These are phyloP conservation scores for Aspergillus sclerotiicarbonarius DNA, from an alignment of 495 filamentous ascomycete species.

Conservation along the genomic window DNA sequence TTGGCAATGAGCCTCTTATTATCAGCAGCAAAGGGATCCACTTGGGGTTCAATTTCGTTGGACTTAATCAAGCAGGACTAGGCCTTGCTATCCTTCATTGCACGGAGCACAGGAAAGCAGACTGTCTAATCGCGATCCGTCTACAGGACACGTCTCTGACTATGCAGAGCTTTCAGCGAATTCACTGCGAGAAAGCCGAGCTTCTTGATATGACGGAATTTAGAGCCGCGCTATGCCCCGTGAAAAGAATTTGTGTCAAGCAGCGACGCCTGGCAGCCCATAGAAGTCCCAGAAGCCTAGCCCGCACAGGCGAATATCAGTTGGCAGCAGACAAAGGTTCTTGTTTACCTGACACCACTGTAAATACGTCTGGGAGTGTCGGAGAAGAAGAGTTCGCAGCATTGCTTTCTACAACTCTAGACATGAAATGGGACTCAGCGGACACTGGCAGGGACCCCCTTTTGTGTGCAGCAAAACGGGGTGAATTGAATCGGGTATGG, in stretches of 20 bases:
- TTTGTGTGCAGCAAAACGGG: not conserved
- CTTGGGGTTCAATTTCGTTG: constrained; percentile 1
- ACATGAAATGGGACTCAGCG: no score
- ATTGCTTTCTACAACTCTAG: no score
- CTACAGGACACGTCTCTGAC: constrained; percentile 7
- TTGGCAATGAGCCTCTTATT: not conserved
- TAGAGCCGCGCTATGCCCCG: not conserved
- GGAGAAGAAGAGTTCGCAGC: no score
- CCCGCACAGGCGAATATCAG: no score
- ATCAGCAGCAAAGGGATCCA: constrained; percentile 7
- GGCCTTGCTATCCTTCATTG: constrained; percentile 6
- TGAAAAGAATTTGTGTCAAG: constrained; percentile 1
- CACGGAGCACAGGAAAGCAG: not conserved
- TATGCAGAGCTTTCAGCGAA: constrained; percentile 7
- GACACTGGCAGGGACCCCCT: not conserved
- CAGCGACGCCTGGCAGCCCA: not conserved
- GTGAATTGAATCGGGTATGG: constrained; percentile 1
- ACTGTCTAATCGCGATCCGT: constrained; percentile 1
- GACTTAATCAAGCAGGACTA: not conserved
- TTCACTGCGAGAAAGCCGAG: not conserved
- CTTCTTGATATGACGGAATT: not conserved
- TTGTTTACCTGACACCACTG: no score
- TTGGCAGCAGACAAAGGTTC: no score
- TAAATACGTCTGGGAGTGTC: no score
- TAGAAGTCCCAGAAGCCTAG: no score